Conservation (phyloP, 306 rosid species). For the Oxytropis ochrocephala region DNA sequence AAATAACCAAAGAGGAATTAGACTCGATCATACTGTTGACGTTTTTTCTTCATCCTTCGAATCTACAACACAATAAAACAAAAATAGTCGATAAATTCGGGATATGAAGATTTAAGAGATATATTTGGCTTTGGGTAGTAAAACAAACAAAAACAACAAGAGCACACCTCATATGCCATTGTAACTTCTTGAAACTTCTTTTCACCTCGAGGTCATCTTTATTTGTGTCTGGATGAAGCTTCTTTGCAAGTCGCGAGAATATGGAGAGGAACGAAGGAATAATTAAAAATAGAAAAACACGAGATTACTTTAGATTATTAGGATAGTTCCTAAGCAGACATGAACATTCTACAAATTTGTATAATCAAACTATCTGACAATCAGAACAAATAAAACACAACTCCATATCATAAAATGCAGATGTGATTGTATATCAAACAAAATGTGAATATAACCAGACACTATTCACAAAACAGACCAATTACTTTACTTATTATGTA, state of each 20-base stretch:
- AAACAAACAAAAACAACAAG: background rate
- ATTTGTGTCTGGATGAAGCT: constrained; percentile 95
- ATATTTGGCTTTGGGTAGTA: background rate
- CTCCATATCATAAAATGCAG: no score
- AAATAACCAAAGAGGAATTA: background rate
- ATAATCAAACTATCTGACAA: no score
- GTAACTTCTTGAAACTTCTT: constrained; percentile 94
- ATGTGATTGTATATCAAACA: no score
- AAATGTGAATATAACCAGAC: no score
- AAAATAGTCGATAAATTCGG: background rate
- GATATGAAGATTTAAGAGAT: background rate
- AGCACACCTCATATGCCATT: constrained; percentile 79
- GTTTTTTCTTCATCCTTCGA: constrained; percentile 82
- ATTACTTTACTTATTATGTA: no score
- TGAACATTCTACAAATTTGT: no score
- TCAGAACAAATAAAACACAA: no score
- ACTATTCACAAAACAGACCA: no score
- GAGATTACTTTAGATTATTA: background rate
- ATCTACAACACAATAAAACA: constrained; percentile 38
- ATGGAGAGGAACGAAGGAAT: constrained; percentile 7
- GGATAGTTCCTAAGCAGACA: no score
- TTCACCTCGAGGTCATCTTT: constrained; percentile 84
- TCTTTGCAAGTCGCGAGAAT: constrained; percentile 75
- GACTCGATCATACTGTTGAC: constrained; percentile 85
- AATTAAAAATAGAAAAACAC: background rate